These are phyloP conservation scores for Fagus crenata DNA, from an alignment of 306 rosid species.

Conservation along the genomic window DNA sequence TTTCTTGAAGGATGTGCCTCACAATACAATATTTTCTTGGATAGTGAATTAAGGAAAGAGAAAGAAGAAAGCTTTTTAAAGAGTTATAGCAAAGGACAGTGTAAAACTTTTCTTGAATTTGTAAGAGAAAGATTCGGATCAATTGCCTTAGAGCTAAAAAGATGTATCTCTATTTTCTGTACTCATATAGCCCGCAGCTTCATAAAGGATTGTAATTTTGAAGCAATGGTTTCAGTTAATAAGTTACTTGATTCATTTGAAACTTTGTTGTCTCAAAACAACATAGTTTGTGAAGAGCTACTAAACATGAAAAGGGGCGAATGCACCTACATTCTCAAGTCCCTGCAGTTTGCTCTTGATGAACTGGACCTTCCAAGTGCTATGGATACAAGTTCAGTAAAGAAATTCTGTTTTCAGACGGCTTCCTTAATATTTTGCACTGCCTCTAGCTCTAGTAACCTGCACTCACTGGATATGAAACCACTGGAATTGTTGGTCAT, in stretches of 20 bases:
- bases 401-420: slow-evolving; percentile 51
- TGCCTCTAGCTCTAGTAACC: slow-evolving; percentile 59
- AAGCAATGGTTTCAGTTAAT: too few species aligned
- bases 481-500: slow-evolving; percentile 56
- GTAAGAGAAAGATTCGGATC: slow-evolving; percentile 42
- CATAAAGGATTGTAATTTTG: too few species aligned
- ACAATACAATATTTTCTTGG: slow-evolving; percentile 48
- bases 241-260: slow-evolving; percentile 41
- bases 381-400: slow-evolving; percentile 16
- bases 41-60: slow-evolving; percentile 38
- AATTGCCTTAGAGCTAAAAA: too few species aligned
- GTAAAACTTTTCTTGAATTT: slow-evolving; percentile 56
- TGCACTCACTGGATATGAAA: slow-evolving; percentile 43
- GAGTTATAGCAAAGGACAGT: slow-evolving; percentile 16
- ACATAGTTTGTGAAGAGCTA: slow-evolving; percentile 34
- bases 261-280: slow-evolving; percentile 36
- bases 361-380: slow-evolving; percentile 44
- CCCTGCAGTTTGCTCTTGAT: slow-evolving; percentile 40
- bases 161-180: too few species aligned
- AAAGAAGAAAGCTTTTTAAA: slow-evolving; percentile 8
- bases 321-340: slow-evolving; percentile 44
- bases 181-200: too few species aligned
- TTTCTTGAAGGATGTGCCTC: slow-evolving; percentile 66
- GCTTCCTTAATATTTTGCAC: slow-evolving; percentile 72
- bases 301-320: slow-evolving; percentile 40